Percentiles rank a stretch among this genome's conserved stretches.
Conservation (phyloP, 768 basidiomycete genomes). For the Naganishia onofrii region DNA sequence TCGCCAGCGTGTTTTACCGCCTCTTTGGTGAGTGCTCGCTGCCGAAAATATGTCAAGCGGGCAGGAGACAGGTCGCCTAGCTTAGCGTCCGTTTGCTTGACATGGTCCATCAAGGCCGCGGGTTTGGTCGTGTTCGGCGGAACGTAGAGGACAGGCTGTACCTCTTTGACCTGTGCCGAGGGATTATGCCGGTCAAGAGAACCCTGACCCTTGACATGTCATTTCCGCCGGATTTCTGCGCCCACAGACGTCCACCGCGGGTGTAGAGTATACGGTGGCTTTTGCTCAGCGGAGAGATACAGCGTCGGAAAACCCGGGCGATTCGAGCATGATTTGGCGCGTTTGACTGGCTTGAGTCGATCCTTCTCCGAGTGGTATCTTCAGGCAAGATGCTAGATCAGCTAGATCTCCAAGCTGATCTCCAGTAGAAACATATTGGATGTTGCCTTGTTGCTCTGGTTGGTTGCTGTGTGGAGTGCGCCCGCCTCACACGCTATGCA, state of each 20-base stretch:
- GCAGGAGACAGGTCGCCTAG: conserved; percentile 3
- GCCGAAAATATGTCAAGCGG: not conserved
- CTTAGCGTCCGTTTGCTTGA: conserved; percentile 20
- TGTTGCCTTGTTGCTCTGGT: no score
- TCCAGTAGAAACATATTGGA: no score
- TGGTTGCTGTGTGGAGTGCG: no score
- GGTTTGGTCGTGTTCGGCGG: conserved; percentile 15
- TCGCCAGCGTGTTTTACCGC: conserved; percentile 10
- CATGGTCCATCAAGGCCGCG: conserved; percentile 7
- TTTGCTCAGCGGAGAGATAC: conserved; percentile 14
- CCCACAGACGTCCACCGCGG: conserved; percentile 1
- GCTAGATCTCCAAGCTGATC: no score
- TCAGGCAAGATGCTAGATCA: no score
- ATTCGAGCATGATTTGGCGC: no score
- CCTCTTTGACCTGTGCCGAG: conserved; percentile 9
- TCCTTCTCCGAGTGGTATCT: no score
- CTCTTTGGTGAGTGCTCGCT: conserved; percentile 7
- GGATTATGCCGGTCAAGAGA: conserved; percentile 14
- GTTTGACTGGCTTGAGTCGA: no score
- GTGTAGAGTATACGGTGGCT: conserved; percentile 10
- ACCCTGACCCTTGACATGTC: not conserved
- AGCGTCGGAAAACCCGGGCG: conserved; percentile 10
- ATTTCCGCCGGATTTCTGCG: not conserved
- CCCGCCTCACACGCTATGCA: no score
- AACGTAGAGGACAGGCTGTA: conserved; percentile 16